Base-by-base conservation (phyloP, 129 eudicot genomes). In the Helichrysum umbraculigerum region DNA sequence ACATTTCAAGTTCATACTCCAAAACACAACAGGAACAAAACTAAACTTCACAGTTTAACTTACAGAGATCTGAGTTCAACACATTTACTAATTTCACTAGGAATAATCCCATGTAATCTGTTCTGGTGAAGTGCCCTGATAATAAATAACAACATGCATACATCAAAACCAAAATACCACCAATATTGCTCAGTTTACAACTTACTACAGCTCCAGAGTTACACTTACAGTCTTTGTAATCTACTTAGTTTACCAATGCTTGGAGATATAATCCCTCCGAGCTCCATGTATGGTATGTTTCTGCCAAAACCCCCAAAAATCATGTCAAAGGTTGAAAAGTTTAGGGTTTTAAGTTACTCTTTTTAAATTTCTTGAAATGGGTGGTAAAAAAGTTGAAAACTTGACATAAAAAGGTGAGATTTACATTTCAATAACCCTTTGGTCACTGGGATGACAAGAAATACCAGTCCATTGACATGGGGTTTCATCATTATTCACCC, bases 381-480 rank as follows among this genome's bases (percentile, higher is more conserved):
- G 32, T 34, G 10, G 9, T 3, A 56, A 14, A 75, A 16, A 42
- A 16, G 29, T 44, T 58, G 19, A 79, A 16, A 47, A 9, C 73
- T 34, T 79, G 66, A 41, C 68, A 62, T 5, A 7, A 44, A 51
- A 39, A 63, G 15, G 15, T 8, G 70, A 41, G 68, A 65, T 87
- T 82, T 89, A 94, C 98, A 94, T 89, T 29, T 88, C 79, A 29
- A 75, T 29, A 72, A 94, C 98, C 75, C 86, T 87, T 32, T 88
- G 87, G 83, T 89, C 97, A 61, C 66, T 79, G 10, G 87, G 87
- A 84, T 87, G 67, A 83, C 98, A 94, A 81, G 97, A 75, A 64
- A 94, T 84, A 56, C 98, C 98, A 85, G 87, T 87, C 98, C 98
- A 94, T 34, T 72, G 56, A 63, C 98, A 94, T 11, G 98, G 98